Evolutionary conservation across 345 rosid genomes (phyloP).

Genomic region (Eutrema japonicum): DNA sequence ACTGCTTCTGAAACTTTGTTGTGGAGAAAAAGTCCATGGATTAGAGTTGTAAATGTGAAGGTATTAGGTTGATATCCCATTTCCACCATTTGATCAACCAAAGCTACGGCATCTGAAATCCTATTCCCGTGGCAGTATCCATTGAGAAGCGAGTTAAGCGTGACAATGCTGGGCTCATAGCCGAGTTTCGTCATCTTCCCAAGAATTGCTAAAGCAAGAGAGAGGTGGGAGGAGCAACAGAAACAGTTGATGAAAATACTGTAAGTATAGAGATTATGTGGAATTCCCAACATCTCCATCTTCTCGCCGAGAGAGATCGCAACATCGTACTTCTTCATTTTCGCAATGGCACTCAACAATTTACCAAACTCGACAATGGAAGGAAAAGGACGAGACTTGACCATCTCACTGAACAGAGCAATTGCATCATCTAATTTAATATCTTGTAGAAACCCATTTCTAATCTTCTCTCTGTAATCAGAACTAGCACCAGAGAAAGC

Average conservation of each 20-base stretch:
- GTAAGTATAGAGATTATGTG: neutral
- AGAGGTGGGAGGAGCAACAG: neutral
- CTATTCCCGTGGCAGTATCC: neutral
- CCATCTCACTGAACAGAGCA: too few relatives aligned
- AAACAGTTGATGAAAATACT: neutral
- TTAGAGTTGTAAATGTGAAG: neutral
- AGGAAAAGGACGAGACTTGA: too few relatives aligned
- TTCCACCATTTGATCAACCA: neutral
- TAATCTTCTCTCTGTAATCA: too few relatives aligned
- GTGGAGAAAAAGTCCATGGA: constrained; percentile 16
- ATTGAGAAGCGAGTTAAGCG: rapidly evolving
- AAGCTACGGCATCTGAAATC: neutral
- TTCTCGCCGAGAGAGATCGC: neutral
- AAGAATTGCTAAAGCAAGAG: neutral
- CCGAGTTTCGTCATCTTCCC: too few relatives aligned
- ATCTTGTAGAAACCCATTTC: too few relatives aligned
- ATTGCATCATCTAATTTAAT: too few relatives aligned
- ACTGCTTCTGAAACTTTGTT: neutral
- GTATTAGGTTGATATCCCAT: neutral
- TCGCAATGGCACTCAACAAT: neutral
- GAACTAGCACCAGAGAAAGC: too few relatives aligned
- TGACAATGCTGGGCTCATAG: neutral
- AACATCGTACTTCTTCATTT: constrained; percentile 3
- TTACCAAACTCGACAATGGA: too few relatives aligned
- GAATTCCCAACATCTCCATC: neutral